These are phyloP conservation scores for Elsinoe australis DNA, from an alignment of 2,329 filamentous ascomycete species.

Conservation along the genomic window DNA sequence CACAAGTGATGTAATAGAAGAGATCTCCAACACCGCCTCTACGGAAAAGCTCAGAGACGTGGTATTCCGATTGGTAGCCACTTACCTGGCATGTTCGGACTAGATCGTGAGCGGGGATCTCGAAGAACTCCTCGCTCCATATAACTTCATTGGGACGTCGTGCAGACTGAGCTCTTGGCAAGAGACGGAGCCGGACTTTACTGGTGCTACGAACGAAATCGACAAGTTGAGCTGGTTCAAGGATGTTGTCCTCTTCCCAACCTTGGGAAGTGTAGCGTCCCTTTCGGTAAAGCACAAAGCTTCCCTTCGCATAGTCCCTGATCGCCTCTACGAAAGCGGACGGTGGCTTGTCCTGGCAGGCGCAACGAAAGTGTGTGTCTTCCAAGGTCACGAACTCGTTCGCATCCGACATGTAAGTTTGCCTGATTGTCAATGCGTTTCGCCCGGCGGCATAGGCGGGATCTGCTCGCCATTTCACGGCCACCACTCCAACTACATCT, in stretches of 20 bases:
- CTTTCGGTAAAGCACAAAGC: constrained; percentile 50
- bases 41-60: constrained; percentile 57
- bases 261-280: not conserved
- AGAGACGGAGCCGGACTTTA: constrained; percentile 41
- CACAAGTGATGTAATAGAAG: constrained; percentile 53
- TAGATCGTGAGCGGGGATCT: constrained; percentile 38
- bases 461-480: constrained; percentile 48
- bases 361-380: constrained; percentile 49
- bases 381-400: constrained; percentile 56
- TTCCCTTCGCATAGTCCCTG: constrained; percentile 42
- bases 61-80: constrained; percentile 40
- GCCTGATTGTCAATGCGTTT: constrained; percentile 59
- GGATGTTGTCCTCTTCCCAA: constrained; percentile 28
- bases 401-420: constrained; percentile 53
- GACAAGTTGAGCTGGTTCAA: constrained; percentile 58
- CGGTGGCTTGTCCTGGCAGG: constrained; percentile 19
- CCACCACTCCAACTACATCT: constrained; percentile 51
- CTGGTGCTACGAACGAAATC: constrained; percentile 27
- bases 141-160: constrained; percentile 51
- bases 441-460: constrained; percentile 33
- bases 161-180: constrained; percentile 35
- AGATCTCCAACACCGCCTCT: constrained; percentile 57
- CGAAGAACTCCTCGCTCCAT: constrained; percentile 43
- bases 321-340: constrained; percentile 21
- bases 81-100: constrained; percentile 53